Evolutionary conservation across 768 basidiomycete genomes (phyloP).

Genomic region (Gloeopeniophorella convolvens): DNA sequence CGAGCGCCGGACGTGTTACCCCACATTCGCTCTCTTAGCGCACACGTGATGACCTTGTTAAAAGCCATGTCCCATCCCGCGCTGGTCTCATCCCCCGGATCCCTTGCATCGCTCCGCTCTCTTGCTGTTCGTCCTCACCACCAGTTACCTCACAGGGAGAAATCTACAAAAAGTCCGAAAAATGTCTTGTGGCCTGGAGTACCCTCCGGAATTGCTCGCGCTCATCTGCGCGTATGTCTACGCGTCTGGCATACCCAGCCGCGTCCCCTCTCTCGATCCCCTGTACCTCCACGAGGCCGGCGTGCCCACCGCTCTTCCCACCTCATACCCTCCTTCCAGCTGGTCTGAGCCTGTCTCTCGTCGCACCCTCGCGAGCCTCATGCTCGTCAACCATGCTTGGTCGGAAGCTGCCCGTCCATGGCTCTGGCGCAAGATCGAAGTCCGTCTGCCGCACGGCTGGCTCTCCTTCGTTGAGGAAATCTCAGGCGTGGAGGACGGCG

Average conservation of each 20-base stretch:
- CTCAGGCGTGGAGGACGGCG: constrained; percentile 61
- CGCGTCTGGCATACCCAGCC: constrained; percentile 51
- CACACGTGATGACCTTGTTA: constrained; percentile 11
- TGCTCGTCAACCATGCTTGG: constrained; percentile 73
- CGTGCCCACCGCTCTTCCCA: constrained; percentile 58
- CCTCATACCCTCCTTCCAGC: constrained; percentile 62
- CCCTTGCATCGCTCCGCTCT: not conserved
- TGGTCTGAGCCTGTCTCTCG: constrained; percentile 66
- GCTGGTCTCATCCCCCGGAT: not conserved
- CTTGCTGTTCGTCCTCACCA: not conserved
- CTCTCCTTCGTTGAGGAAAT: constrained; percentile 76
- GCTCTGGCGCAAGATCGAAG: constrained; percentile 80
- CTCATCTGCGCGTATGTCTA: constrained; percentile 70
- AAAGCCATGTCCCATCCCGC: constrained; percentile 5
- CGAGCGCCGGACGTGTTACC: not conserved
- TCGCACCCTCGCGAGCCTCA: constrained; percentile 60
- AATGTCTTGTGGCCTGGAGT: constrained; percentile 33
- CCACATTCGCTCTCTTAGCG: too few species aligned
- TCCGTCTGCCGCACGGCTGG: constrained; percentile 80
- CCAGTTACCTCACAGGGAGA: too few species aligned
- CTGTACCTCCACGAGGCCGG: constrained; percentile 38
- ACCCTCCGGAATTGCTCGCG: constrained; percentile 66
- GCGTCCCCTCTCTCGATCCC: constrained; percentile 62
- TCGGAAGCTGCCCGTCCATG: constrained; percentile 80
- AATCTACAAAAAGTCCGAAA: not conserved